Base-by-base conservation (phyloP, 2,329 filamentous ascomycete genomes). In the Scleromitrula shiraiana region DNA sequence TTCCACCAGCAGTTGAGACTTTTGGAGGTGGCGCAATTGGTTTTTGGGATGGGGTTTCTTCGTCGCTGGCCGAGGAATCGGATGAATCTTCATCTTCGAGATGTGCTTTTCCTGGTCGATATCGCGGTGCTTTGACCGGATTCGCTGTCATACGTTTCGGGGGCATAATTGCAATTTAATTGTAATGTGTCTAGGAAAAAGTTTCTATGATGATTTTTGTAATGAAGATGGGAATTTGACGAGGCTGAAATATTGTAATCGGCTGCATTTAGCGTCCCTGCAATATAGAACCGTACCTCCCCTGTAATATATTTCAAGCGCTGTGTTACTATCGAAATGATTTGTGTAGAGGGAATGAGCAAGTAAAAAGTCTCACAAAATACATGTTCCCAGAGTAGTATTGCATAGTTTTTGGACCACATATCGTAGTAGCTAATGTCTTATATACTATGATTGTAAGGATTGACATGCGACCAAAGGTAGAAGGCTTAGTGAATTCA, bases 111-210 rank as follows among this genome's bases (percentile, higher is more conserved):
- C 93, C 91, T 14, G 91, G 84, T 50, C 89, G 82, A 61, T 96
- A 85, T 49, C 93, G 85, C 57, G 82, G 79, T 20, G 88, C 86
- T 64, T 82, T 82, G 50, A 83, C 70, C 3, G 88, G 89, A 63
- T 96, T 95, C 53, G 90, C 89, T 54, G 91, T 97, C 87, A 97
- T 95, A 62, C 87, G 85, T 65, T 87, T 89, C 10, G 83, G 80
- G 53, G 85, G 82, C 76, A 78, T 76, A 9, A 37, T 52, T 61
- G 48, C 19, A 30, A 22, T 48, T 35, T 33, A 20, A 32, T 23
- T 40, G 15, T 43, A 24, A 23, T n/a, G n/a, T 32, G n/a, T n/a
- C n/a, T 27, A 14, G 12, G 27, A 5, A 19, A 5, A 12, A 12
- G 7, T 7, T 20, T 15, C 14, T 20, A 8, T 27, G 19, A 24